These are phyloP conservation scores for Geotrichum europaeum DNA, from an alignment of 1,139 yeast genomes.

Conservation along the genomic window DNA sequence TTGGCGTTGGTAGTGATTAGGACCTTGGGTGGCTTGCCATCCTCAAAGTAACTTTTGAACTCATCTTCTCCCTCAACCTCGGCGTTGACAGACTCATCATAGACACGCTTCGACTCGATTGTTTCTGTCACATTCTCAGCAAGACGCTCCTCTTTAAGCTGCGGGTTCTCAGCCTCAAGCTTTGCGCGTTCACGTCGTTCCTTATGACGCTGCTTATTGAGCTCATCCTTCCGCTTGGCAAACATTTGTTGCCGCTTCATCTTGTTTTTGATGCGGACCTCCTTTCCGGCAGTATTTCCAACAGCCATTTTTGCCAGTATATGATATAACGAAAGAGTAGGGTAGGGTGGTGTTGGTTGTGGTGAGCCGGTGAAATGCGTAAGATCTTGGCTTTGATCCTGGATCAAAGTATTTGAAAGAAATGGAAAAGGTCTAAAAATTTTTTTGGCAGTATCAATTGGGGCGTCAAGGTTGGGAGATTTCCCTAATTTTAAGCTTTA, in stretches of 20 bases:
- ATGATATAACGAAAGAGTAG: too few species aligned
- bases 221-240: slow-evolving; percentile 67
- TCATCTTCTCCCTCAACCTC: slow-evolving; percentile 81
- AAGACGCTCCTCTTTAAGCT: slow-evolving; percentile 70
- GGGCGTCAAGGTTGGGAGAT: too few species aligned
- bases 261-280: slow-evolving; percentile 43
- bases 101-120: slow-evolving; percentile 80
- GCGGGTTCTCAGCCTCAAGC: slow-evolving; percentile 78
- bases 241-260: slow-evolving; percentile 73
- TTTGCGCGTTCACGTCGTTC: slow-evolving; percentile 71
- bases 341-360: too few species aligned
- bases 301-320: slow-evolving; percentile 10
- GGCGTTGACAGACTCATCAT: slow-evolving; percentile 74
- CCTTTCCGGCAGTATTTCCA: slow-evolving; percentile 14
- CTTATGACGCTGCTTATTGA: slow-evolving; percentile 71
- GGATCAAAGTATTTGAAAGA: too few species aligned
- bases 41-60: slow-evolving; percentile 56
- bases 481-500: too few species aligned
- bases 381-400: too few species aligned
- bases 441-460: too few species aligned
- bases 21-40: slow-evolving; percentile 67
- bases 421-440: too few species aligned
- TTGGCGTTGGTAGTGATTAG: slow-evolving; percentile 80
- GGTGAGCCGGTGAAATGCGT: too few species aligned
- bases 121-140: slow-evolving; percentile 80